phyloP scores from a whole-genome alignment of 805 yeast genomes.

The Kluyveromyces nonfermentans region DNA sequence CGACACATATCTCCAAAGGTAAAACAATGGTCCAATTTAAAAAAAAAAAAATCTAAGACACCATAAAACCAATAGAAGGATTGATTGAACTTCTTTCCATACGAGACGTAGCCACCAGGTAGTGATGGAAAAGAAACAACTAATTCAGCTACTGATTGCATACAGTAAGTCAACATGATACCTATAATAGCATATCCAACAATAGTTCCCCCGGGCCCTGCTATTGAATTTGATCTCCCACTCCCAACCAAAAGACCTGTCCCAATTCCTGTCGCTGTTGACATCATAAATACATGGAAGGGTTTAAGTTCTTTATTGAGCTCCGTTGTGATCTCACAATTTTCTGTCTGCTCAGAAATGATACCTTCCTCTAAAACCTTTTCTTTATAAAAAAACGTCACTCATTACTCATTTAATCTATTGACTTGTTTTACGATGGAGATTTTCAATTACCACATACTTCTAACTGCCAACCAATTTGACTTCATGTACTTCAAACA shows the following conservation, averaged over 20 bases:
- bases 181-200: constrained; percentile 6
- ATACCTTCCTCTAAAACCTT: neutral
- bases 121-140: constrained; percentile 6
- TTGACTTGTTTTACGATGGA: no score
- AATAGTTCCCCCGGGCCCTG: constrained; percentile 7
- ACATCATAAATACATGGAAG: constrained; percentile 7
- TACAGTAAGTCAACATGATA: constrained; percentile 6
- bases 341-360: neutral
- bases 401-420: no score
- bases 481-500: no score
- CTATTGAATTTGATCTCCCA: constrained; percentile 5
- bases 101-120: constrained; percentile 19
- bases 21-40: constrained; percentile 45
- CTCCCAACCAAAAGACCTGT: constrained; percentile 50
- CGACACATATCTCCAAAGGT: constrained; percentile 48
- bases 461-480: no score
- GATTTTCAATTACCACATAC: no score
- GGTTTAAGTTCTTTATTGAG: constrained; percentile 1
- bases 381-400: no score
- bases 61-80: constrained; percentile 52
- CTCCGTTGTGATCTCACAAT: neutral
- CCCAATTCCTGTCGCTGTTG: constrained; percentile 52
- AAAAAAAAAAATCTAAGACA: constrained; percentile 49
- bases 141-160: constrained; percentile 7
- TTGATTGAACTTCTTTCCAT: constrained; percentile 49